These are phyloP conservation scores for Penicillium tannophilum DNA, from an alignment of 495 filamentous ascomycete genomes.

Conservation along the genomic window DNA sequence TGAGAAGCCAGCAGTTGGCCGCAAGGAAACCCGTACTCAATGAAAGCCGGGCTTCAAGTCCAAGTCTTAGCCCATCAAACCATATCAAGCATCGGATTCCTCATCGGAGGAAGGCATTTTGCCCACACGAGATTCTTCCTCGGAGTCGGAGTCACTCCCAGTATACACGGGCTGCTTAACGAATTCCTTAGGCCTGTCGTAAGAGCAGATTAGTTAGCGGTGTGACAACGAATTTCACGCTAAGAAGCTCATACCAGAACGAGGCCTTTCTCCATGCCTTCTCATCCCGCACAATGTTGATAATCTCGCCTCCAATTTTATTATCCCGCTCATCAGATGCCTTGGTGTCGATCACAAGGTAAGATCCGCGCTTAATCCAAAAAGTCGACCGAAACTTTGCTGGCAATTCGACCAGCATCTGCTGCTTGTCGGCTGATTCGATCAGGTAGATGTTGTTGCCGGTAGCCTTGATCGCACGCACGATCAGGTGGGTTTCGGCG, in stretches of 20 bases:
- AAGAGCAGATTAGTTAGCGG: slow-evolving; percentile 14
- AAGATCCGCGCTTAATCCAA: slow-evolving; percentile 86
- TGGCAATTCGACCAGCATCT: slow-evolving; percentile 72
- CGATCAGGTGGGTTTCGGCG: slow-evolving; percentile 64
- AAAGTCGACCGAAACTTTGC: slow-evolving; percentile 84
- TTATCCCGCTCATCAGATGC: slow-evolving; percentile 69
- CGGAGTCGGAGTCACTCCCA: slow-evolving; percentile 51
- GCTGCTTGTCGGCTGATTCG: slow-evolving; percentile 57
- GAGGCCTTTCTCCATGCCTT: slow-evolving; percentile 84
- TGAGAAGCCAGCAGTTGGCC: slow-evolving; percentile 10
- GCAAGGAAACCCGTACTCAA: slow-evolving; percentile 26
- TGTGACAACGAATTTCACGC: slow-evolving; percentile 9
- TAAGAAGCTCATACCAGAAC: slow-evolving; percentile 70
- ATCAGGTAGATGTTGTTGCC: slow-evolving; percentile 88
- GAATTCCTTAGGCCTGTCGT: slow-evolving; percentile 77
- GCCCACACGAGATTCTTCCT: slow-evolving; percentile 76
- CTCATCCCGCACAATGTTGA: slow-evolving; percentile 91
- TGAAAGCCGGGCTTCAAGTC: slow-evolving; percentile 19
- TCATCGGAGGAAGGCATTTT: slow-evolving; percentile 79
- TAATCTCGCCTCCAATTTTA: slow-evolving; percentile 83
- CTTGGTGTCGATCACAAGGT: slow-evolving; percentile 77
- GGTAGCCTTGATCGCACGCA: slow-evolving; percentile 74
- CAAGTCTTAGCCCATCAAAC: not conserved
- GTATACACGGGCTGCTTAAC: slow-evolving; percentile 53
- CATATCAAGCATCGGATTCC: slow-evolving; percentile 44